phyloP scores from a whole-genome alignment of 2,329 filamentous ascomycete genomes.

The Paracamarosporium sp. region DNA sequence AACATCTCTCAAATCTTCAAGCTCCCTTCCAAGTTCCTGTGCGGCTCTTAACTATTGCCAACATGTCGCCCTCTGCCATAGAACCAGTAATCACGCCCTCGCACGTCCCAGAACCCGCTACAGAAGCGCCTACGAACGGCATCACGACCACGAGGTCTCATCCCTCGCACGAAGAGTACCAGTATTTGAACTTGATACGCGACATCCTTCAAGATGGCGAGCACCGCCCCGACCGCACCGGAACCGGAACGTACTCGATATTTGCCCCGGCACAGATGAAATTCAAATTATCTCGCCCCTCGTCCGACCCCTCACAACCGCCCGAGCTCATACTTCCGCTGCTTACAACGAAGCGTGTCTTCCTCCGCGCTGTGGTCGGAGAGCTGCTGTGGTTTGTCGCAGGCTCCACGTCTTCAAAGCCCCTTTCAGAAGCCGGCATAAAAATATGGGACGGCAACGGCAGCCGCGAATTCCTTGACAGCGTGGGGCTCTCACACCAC shows the following conservation, averaged over 20 bases:
- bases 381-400: conserved; percentile 97
- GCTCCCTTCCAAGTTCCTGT: not conserved
- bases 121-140: conserved; percentile 18
- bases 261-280: conserved; percentile 88
- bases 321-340: conserved; percentile 78
- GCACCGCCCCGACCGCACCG: conserved; percentile 88
- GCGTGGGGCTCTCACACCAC: conserved; percentile 79
- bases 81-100: conserved; percentile 31
- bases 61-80: conserved; percentile 36
- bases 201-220: conserved; percentile 85
- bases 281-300: conserved; percentile 75
- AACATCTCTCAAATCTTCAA: not conserved
- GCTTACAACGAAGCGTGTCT: conserved; percentile 96
- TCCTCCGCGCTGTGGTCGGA: conserved; percentile 84
- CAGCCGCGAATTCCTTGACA: conserved; percentile 87
- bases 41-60: not conserved
- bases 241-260: conserved; percentile 88
- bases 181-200: conserved; percentile 89
- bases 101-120: conserved; percentile 22
- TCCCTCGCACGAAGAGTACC: conserved; percentile 79
- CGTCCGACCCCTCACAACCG: conserved; percentile 47
- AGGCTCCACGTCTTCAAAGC: conserved; percentile 79
- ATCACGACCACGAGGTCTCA: conserved; percentile 13
- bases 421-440: conserved; percentile 79
- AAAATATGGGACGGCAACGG: conserved; percentile 99